Base-by-base conservation (phyloP, 2,329 filamentous ascomycete genomes). In the Fusarium paranaense region DNA sequence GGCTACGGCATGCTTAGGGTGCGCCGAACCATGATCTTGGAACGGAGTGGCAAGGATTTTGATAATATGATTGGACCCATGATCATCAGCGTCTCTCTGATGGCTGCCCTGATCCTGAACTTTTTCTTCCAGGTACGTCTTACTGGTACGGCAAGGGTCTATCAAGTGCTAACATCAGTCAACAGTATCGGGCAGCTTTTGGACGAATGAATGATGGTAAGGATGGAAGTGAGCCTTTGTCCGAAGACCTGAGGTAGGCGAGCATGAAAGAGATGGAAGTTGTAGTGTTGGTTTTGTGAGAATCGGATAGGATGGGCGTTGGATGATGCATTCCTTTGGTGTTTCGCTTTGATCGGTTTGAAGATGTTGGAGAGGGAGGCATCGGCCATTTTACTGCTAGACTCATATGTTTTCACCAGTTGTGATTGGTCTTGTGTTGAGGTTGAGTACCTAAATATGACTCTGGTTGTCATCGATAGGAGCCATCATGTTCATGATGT, bases 11-110 rank as follows among this genome's bases (percentile, higher is more conserved):
- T 97, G 86, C 93, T 97, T 80, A 91, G 92, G 79, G 90, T 89
- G 80, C 88, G 97, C 37, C 89, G 92, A 68, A 88, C 86, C 63
- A 91, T 98, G 88, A 99, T 99, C 80, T 83, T 93, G 42, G 90
- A 94, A 82, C 87, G 97, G 73, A 98, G 95, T 79, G 95, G 95
- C 11, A 96, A 93, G 82, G 95, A 98, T 78, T 97, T 99, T 82
- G 96, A 99, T 82, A 97, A 95, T 77, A 86, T 96, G 79, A 83
- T 94, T 69, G 97, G 97, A 0, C 97, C 97, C 1, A 84, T 98
- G 64, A 88, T 97, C 10, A 92, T 98, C 50, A 97, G 94, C 79
- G 83, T 93, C 40, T 94, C 95, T 5, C 82, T 99, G 80, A 92
- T 94, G 72, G 79, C 92, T 59, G 95, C 95, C 8, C 83, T 99